A percentile compares a stretch with the other conserved stretches of the same genome.
phyloP scores from a whole-genome alignment of 169 alveolate genomes.

The Eimeria necatrix region DNA sequence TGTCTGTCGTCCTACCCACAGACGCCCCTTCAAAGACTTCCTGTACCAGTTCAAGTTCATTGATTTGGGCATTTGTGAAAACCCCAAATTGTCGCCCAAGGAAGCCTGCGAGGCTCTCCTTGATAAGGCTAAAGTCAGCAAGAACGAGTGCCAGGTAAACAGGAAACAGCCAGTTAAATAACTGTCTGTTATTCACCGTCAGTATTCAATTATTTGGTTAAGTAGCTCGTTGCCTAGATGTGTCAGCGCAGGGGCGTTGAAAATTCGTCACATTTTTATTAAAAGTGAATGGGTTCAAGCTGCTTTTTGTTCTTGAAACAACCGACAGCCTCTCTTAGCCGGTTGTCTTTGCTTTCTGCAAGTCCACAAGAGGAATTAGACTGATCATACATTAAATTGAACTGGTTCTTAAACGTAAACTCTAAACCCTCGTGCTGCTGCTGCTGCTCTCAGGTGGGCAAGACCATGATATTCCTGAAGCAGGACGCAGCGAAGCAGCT shows the following conservation, averaged over 20 bases:
- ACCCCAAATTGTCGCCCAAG: constrained; percentile 86
- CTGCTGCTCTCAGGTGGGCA: constrained; percentile 87
- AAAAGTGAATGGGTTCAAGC: too few species aligned
- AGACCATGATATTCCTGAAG: constrained; percentile 94
- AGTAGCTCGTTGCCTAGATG: not conserved
- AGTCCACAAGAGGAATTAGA: too few species aligned
- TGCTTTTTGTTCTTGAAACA: too few species aligned
- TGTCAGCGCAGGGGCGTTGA: not conserved
- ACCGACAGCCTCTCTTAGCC: too few species aligned
- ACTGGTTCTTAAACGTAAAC: too few species aligned
- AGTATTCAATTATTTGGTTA: not conserved
- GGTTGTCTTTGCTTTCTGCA: too few species aligned
- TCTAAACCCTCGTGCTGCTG: not conserved
- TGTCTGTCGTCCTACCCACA: not conserved
- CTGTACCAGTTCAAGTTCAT: constrained; percentile 91
- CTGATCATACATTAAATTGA: too few species aligned
- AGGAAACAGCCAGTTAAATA: not conserved
- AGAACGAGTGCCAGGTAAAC: constrained; percentile 76
- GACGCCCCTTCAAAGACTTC: constrained; percentile 92
- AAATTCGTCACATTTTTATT: too few species aligned
- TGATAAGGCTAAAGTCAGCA: constrained; percentile 84
- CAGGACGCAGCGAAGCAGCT: constrained; percentile 92
- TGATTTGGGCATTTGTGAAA: constrained; percentile 87
- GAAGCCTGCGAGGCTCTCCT: constrained; percentile 86
- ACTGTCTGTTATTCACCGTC: not conserved